Percentiles rank a stretch among this genome's conserved stretches.
These are phyloP conservation scores for Chalciporus chontae DNA, from an alignment of 768 basidiomycete species.

Conservation along the genomic window DNA sequence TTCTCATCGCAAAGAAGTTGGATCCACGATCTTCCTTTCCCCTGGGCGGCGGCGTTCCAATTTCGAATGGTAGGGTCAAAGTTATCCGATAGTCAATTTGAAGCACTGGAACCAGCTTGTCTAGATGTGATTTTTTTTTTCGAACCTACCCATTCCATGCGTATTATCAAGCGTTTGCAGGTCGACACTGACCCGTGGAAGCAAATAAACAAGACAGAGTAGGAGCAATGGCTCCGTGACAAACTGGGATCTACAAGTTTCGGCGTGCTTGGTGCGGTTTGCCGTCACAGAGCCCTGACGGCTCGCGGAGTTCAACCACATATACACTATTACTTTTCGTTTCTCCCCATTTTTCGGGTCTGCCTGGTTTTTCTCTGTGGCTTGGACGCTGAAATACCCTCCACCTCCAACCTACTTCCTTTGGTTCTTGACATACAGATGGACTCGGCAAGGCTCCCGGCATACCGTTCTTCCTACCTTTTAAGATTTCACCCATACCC, in stretches of 20 bases:
- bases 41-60: conserved; percentile 16
- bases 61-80: conserved; percentile 6
- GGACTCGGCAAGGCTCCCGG: conserved; percentile 16
- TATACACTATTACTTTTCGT: background rate
- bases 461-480: conserved; percentile 29
- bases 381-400: background rate
- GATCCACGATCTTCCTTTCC: background rate
- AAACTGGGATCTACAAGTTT: background rate
- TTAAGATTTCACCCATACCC: conserved; percentile 30
- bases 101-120: background rate
- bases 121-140: too few species aligned
- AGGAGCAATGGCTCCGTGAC: background rate
- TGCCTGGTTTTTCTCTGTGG: conserved; percentile 1
- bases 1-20: too few species aligned
- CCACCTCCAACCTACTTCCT: background rate
- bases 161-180: background rate
- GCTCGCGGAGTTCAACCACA: background rate
- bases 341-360: background rate
- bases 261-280: conserved; percentile 1
- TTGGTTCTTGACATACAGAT: conserved; percentile 7
- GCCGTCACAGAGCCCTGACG: conserved; percentile 3
- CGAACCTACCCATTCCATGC: too few species aligned
- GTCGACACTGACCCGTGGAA: background rate
- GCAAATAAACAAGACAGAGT: background rate
- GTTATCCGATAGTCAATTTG: background rate